These are phyloP conservation scores for Neopestalotiopsis rosae DNA, from an alignment of 2,329 filamentous ascomycete genomes.

Conservation along the genomic window DNA sequence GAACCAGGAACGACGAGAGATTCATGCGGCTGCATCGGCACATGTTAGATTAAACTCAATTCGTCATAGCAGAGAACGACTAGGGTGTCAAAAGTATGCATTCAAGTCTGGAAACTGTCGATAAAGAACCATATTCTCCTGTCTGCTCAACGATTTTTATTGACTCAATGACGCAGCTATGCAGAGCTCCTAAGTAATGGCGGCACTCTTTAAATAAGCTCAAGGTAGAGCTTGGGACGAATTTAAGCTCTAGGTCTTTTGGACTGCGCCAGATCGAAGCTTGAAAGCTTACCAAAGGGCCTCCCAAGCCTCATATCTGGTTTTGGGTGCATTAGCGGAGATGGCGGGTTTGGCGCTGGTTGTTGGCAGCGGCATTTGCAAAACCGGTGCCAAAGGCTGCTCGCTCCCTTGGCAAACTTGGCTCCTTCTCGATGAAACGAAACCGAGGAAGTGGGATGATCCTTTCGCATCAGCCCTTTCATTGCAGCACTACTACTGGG, in stretches of 20 bases:
- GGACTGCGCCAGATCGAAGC: not conserved
- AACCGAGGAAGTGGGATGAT: not conserved
- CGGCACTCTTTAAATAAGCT: not conserved
- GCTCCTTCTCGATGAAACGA: not conserved
- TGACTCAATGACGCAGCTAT: not conserved
- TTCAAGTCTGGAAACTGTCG: too few relatives aligned
- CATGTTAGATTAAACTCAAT: not conserved
- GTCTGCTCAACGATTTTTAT: not conserved
- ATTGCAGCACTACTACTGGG: not conserved
- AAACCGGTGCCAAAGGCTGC: not conserved
- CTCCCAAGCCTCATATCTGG: constrained; percentile 1
- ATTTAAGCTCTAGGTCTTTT: not conserved
- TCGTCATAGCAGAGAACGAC: not conserved
- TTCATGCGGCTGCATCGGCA: not conserved
- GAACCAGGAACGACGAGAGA: not conserved
- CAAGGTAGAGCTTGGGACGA: not conserved
- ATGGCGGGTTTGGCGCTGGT: not conserved
- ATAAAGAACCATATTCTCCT: not conserved
- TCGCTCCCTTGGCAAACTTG: not conserved
- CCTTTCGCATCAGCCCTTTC: not conserved
- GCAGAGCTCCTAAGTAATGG: not conserved
- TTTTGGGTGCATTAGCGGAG: not conserved
- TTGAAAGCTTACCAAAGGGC: not conserved
- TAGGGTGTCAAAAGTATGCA: too few relatives aligned
- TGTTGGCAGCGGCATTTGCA: not conserved